phyloP scores from a whole-genome alignment of 2,329 filamentous ascomycete species.

The Fusarium guadeloupense region DNA sequence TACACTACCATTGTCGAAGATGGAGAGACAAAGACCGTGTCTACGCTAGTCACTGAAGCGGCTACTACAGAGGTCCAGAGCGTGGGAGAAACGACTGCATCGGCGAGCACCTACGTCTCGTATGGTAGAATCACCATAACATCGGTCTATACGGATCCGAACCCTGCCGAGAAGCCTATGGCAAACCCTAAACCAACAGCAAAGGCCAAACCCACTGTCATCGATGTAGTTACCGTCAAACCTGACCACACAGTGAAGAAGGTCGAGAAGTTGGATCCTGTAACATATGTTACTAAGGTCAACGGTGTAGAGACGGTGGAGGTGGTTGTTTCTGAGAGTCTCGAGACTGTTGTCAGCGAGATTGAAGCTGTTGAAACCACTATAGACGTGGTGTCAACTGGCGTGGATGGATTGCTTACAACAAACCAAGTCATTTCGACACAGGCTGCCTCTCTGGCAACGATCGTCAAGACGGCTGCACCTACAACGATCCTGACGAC shows the following conservation, averaged over 20 bases:
- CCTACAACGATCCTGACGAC: slow-evolving; percentile 32
- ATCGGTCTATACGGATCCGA: slow-evolving; percentile 32
- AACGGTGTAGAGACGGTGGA: slow-evolving; percentile 27
- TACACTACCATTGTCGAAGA: slow-evolving; percentile 20
- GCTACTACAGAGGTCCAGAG: slow-evolving; percentile 19
- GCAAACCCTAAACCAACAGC: slow-evolving; percentile 5
- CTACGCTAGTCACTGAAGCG: slow-evolving; percentile 10
- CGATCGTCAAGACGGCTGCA: slow-evolving; percentile 15
- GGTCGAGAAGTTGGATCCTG: slow-evolving; percentile 34
- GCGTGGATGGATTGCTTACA: slow-evolving; percentile 16
- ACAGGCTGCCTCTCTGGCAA: slow-evolving; percentile 20
- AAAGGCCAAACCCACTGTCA: slow-evolving; percentile 33
- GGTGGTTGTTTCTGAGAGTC: slow-evolving; percentile 21
- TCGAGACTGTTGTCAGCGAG: slow-evolving; percentile 26
- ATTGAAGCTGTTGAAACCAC: slow-evolving; percentile 23
- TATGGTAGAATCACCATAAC: slow-evolving; percentile 41
- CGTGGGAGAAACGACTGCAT: slow-evolving; percentile 37
- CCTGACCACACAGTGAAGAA: slow-evolving; percentile 36
- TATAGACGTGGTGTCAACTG: slow-evolving; percentile 19
- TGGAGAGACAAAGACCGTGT: slow-evolving; percentile 20
- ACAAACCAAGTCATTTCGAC: slow-evolving; percentile 29
- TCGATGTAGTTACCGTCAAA: slow-evolving; percentile 36
- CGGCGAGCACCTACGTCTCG: slow-evolving; percentile 37
- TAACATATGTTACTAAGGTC: slow-evolving; percentile 34
- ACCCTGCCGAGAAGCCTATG: slow-evolving; percentile 20